Percentiles rank a stretch among this genome's conserved stretches.
phyloP scores from a whole-genome alignment of 2,329 filamentous ascomycete species.

The Lasiodiplodia hormozganensis region DNA sequence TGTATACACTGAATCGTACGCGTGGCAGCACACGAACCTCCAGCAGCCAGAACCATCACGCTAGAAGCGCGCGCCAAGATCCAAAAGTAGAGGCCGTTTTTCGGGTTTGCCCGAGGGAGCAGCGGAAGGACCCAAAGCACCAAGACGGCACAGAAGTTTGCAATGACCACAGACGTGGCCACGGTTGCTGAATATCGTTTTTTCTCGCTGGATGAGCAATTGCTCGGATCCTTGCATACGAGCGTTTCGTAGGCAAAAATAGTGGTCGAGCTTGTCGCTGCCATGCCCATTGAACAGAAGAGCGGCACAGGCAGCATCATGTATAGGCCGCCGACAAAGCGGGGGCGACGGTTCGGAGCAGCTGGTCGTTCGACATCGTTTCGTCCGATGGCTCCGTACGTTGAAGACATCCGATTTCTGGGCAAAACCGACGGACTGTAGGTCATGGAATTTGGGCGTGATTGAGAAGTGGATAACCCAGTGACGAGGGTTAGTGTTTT shows the following conservation, averaged over 20 bases:
- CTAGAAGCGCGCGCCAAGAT: not conserved
- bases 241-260: slow-evolving; percentile 3
- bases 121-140: not conserved
- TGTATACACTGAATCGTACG: not conserved
- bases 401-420: not conserved
- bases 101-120: not conserved
- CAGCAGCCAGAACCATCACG: not conserved
- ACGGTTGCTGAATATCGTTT: not conserved
- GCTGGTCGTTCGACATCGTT: not conserved
- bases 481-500: no score
- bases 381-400: not conserved
- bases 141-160: slow-evolving; percentile 4
- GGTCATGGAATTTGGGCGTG: no score
- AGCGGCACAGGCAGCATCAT: not conserved
- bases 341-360: not conserved
- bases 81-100: slow-evolving; percentile 2
- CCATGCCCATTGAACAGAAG: slow-evolving; percentile 5
- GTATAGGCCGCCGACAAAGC: not conserved
- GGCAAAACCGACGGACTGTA: not conserved
- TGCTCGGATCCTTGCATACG: not conserved
- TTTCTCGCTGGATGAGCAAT: not conserved
- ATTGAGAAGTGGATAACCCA: no score
- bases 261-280: not conserved
- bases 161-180: not conserved
- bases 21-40: not conserved